Evolutionary conservation across 331 rosid genomes (phyloP).

Genomic region (Pyracantha coccinea): DNA sequence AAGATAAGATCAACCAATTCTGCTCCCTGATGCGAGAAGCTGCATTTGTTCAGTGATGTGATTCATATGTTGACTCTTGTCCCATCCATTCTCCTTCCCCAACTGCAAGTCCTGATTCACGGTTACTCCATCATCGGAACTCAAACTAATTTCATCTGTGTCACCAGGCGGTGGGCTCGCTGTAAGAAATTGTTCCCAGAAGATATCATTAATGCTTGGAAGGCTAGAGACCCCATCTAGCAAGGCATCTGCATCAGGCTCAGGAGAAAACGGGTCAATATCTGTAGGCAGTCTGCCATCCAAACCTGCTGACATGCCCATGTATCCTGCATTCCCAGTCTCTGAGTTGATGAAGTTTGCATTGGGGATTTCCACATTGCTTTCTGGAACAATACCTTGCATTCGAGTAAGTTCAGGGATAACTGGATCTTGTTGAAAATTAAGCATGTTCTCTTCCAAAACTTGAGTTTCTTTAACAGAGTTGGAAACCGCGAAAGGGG

Average conservation of each 20-base stretch:
- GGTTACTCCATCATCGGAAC: slow-evolving; percentile 27
- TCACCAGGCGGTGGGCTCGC: slow-evolving; percentile 29
- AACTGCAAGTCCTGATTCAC: slow-evolving; percentile 24
- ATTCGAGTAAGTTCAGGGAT: slow-evolving; percentile 26
- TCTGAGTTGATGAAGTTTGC: slow-evolving; percentile 25
- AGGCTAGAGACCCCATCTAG: slow-evolving; percentile 34
- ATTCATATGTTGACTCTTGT: slow-evolving; percentile 34
- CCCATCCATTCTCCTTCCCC: slow-evolving; percentile 28
- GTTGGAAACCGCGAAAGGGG: slow-evolving; percentile 23
- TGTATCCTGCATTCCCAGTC: slow-evolving; percentile 17
- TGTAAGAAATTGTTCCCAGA: slow-evolving; percentile 59
- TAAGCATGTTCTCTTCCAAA: slow-evolving; percentile 20
- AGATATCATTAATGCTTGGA: slow-evolving; percentile 48
- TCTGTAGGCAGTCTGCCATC: slow-evolving; percentile 22
- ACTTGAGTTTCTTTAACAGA: slow-evolving; percentile 25
- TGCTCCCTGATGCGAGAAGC: slow-evolving; percentile 37
- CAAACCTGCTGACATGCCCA: slow-evolving; percentile 37
- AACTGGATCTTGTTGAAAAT: slow-evolving; percentile 16
- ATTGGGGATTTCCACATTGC: slow-evolving; percentile 19
- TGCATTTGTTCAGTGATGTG: slow-evolving; percentile 56
- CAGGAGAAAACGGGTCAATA: slow-evolving; percentile 18
- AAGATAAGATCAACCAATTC: slow-evolving; percentile 23
- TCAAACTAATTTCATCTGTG: slow-evolving; percentile 32
- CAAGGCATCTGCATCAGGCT: slow-evolving; percentile 11
- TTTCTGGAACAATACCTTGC: slow-evolving; percentile 28